These are phyloP conservation scores for Trichomonascaceae sp. DNA, from an alignment of 1,139 yeast species.

Conservation along the genomic window DNA sequence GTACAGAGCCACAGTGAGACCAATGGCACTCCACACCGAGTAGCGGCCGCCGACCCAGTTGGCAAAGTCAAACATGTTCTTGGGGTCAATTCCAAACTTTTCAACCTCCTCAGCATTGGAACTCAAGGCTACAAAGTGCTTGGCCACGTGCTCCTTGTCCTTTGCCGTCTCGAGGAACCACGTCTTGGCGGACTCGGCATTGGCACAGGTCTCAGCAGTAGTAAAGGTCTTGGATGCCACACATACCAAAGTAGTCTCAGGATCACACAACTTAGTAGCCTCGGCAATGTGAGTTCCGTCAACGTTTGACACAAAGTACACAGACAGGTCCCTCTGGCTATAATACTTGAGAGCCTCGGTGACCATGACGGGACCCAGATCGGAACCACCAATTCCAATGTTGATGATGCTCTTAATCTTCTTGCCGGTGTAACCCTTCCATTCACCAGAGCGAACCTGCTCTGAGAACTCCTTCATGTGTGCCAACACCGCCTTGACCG, in stretches of 20 bases:
- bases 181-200: constrained; percentile 85
- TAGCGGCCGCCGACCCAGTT: constrained; percentile 99
- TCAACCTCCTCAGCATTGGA: constrained; percentile 85
- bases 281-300: constrained; percentile 98
- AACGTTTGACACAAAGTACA: constrained; percentile 92
- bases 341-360: constrained; percentile 94
- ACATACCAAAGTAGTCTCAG: constrained; percentile 88
- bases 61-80: constrained; percentile 96
- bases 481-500: constrained; percentile 76
- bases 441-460: constrained; percentile 75
- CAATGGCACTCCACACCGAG: constrained; percentile 98
- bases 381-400: constrained; percentile 98
- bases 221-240: constrained; percentile 97
- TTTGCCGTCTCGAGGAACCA: constrained; percentile 78
- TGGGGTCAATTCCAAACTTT: constrained; percentile 92
- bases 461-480: constrained; percentile 96
- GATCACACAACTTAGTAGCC: constrained; percentile 59
- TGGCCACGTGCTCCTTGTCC: constrained; percentile 65
- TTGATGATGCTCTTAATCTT: constrained; percentile 86
- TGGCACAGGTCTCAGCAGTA: constrained; percentile 94
- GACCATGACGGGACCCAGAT: constrained; percentile 98
- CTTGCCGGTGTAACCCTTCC: constrained; percentile 97
- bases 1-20: constrained; percentile 87
- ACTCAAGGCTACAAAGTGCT: constrained; percentile 93
- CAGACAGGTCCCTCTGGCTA: constrained; percentile 59